phyloP scores from a whole-genome alignment of 768 basidiomycete species.

The Pleurotus giganteus region DNA sequence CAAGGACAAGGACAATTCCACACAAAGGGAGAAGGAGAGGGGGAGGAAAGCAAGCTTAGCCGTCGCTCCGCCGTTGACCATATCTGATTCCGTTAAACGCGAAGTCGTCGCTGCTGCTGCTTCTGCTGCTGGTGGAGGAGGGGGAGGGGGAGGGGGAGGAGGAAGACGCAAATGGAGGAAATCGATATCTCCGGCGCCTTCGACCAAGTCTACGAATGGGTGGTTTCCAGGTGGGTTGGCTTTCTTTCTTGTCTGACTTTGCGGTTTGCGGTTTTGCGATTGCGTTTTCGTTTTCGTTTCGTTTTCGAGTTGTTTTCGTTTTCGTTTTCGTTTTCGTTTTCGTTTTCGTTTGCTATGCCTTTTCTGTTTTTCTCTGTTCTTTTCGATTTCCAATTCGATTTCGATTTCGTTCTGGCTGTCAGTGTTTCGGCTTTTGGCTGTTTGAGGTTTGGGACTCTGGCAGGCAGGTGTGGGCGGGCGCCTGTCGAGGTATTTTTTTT shows the following conservation, averaged over 20 bases:
- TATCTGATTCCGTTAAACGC: constrained; percentile 29
- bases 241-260: no score
- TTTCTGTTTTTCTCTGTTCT: no score
- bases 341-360: neutral
- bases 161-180: no score
- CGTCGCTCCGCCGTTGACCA: constrained; percentile 30
- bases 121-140: neutral
- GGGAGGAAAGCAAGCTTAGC: constrained; percentile 11
- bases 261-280: no score
- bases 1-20: no score
- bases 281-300: no score
- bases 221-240: constrained; percentile 91
- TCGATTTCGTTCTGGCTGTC: neutral
- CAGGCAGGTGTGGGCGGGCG: no score
- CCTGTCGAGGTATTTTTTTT: no score
- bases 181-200: constrained; percentile 30
- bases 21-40: no score
- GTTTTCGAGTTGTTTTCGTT: no score
- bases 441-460: no score
- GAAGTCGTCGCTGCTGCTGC: constrained; percentile 15
- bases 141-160: neutral
- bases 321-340: neutral
- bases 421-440: constrained; percentile 3
- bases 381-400: no score
- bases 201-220: constrained; percentile 43